phyloP scores from a whole-genome alignment of 202 grass and related monocot genomes.

The Brachypodium distachyon region DNA sequence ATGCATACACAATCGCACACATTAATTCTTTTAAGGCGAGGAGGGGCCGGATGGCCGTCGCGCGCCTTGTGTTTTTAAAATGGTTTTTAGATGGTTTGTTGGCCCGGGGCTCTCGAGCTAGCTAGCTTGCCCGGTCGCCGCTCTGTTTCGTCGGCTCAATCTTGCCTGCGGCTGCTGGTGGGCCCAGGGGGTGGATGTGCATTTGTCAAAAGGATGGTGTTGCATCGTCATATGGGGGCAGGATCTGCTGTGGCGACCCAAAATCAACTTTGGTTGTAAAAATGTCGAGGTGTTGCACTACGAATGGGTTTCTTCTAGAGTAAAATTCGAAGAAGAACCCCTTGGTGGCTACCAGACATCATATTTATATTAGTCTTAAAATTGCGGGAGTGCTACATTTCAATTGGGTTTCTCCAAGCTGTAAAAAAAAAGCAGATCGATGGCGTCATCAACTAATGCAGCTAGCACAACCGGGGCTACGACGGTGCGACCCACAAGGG shows the following conservation, averaged over 20 bases:
- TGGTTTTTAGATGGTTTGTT: background rate
- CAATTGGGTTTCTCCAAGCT: background rate
- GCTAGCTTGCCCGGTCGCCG: background rate
- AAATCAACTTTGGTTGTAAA: background rate
- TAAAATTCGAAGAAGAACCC: background rate
- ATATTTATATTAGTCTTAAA: background rate
- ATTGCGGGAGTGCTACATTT: background rate
- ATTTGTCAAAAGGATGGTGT: background rate
- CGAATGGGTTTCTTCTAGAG: background rate
- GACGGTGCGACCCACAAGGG: background rate
- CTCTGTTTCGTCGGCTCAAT: background rate
- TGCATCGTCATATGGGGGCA: background rate
- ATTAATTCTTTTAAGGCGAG: no score
- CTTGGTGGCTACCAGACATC: background rate
- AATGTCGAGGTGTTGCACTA: no score
- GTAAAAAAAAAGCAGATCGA: background rate
- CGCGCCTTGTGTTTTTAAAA: background rate
- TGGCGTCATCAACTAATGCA: background rate
- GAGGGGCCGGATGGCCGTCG: background rate
- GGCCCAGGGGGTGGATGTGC: background rate
- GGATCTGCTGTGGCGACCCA: constrained; percentile 5
- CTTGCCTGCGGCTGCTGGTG: constrained; percentile 3
- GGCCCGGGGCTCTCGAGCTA: background rate
- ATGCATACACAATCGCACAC: background rate
- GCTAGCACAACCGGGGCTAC: background rate